Evolutionary conservation across 1,139 yeast genomes (phyloP), one percentile per base, ranked within the genome.

Genomic region (Debaryomycetaceae sp.): DNA sequence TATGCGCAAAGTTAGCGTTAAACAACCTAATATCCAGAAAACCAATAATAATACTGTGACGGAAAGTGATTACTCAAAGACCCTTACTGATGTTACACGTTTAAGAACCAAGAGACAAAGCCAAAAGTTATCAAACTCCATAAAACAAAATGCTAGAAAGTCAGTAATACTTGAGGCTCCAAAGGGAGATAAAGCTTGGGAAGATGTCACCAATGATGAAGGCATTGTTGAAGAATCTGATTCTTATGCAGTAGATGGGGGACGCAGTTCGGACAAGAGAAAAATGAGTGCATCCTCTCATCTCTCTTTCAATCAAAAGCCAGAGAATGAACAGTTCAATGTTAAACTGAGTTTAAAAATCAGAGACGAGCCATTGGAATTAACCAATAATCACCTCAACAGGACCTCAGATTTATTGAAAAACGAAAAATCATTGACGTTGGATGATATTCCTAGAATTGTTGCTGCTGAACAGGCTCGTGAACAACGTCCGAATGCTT

Each of bases 401-500:
- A 62, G 79, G 11, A 84, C 91, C 0, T 82, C 90, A 0, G 87
- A 83, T 52, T 68, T 86, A 42, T 74, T 88, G 47, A 82, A 85
- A 57, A 87, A 83, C 58, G 96, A 91, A 55, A 87, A 87, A 55
- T 84, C 95, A 0, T 76, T 93, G 45, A 91, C 97, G 0, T 76
- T 93, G 57, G 99, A 93, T 64, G 99, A 93, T 66, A 93, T 93
- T 54, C 97, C 98, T 6, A 77, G 98, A 53, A 91, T 93, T 58
- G 98, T 93, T 9, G 96, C 97, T 3, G 95, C 97, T 6, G 98
- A 93, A 58, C 97, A 91, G 63, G 97, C 98, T 0, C 76, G 97
- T 51, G 97, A 89, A 52, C 85, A 88, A 58, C 78, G 96, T 47
- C 95, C 95, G 5, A 87, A 87, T 62, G 93, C 95, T 0, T 87